phyloP scores from a whole-genome alignment of 345 rosid species.

The Citrus sp. region DNA sequence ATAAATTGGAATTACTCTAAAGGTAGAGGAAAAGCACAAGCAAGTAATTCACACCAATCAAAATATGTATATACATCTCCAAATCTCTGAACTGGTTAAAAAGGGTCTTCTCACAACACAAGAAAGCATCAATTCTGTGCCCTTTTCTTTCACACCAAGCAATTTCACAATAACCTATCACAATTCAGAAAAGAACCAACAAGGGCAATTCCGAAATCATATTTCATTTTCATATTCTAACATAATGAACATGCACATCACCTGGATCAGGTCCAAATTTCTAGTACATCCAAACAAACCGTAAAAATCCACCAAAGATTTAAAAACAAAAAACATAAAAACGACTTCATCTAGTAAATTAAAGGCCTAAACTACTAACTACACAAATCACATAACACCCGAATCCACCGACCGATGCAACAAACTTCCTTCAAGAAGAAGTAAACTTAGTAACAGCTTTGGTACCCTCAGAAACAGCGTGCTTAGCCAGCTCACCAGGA shows the following conservation, averaged over 20 bases:
- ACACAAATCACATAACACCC: not conserved
- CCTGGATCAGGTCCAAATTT: not conserved
- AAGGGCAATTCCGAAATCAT: not conserved
- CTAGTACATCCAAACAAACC: not conserved
- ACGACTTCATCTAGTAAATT: not conserved
- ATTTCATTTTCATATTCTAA: slow-evolving; percentile 4
- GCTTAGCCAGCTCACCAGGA: slow-evolving; percentile 39
- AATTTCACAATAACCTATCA: not conserved
- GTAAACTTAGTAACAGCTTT: slow-evolving; percentile 47
- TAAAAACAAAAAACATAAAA: too few relatives aligned
- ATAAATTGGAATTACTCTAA: too few relatives aligned
- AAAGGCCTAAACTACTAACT: slow-evolving; percentile 20
- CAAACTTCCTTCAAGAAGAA: slow-evolving; percentile 20
- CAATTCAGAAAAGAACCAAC: not conserved
- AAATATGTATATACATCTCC: too few relatives aligned
- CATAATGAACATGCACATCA: not conserved
- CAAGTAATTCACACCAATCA: too few relatives aligned
- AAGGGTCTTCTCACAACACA: not conserved
- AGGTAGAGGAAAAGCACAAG: too few relatives aligned
- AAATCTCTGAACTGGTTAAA: too few relatives aligned
- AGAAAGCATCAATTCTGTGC: not conserved
- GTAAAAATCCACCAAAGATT: not conserved
- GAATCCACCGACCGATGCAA: not conserved
- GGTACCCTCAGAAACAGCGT: slow-evolving; percentile 41
- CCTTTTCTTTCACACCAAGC: not conserved